Conservation (phyloP, 371 early-diverging fungal genomes). For the Mortierella sp. region DNA sequence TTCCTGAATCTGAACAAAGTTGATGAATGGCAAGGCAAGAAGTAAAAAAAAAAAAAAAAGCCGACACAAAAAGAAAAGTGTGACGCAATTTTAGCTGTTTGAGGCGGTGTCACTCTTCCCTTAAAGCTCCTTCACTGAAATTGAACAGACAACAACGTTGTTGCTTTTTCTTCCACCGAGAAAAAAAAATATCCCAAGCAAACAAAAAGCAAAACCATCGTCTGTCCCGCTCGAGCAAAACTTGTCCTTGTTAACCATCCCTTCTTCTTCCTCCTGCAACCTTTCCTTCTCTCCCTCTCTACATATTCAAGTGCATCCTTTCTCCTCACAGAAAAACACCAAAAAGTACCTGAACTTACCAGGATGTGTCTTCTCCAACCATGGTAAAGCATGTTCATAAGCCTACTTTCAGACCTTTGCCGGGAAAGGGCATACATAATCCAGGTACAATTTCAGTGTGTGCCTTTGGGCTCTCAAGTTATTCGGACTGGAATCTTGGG, state of each 20-base stretch:
- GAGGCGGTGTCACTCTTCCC: neutral
- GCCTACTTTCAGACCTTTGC: conserved; percentile 66
- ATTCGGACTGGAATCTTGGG: too few species aligned
- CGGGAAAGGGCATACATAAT: conserved; percentile 80
- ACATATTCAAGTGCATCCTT: neutral
- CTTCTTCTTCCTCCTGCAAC: too few species aligned
- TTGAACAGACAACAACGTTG: neutral
- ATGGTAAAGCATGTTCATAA: conserved; percentile 70
- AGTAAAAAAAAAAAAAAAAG: neutral
- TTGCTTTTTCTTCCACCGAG: neutral
- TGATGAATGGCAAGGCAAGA: neutral
- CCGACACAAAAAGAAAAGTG: too few species aligned
- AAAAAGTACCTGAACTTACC: conserved; percentile 63
- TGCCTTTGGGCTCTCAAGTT: too few species aligned
- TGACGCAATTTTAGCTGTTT: neutral
- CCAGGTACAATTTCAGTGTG: conserved; percentile 74
- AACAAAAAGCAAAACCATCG: too few species aligned
- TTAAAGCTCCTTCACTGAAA: neutral
- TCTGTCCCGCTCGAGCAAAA: neutral
- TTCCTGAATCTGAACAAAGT: conserved; percentile 76
- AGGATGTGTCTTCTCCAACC: conserved; percentile 64
- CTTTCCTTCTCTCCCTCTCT: too few species aligned
- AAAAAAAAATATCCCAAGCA: neutral
- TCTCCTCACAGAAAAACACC: neutral
- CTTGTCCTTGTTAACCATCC: too few species aligned